Percentiles rank a stretch among this genome's conserved stretches.
These are phyloP conservation scores for Nothomitra cinnamomea DNA, from an alignment of 2,329 filamentous ascomycete genomes.

Conservation along the genomic window DNA sequence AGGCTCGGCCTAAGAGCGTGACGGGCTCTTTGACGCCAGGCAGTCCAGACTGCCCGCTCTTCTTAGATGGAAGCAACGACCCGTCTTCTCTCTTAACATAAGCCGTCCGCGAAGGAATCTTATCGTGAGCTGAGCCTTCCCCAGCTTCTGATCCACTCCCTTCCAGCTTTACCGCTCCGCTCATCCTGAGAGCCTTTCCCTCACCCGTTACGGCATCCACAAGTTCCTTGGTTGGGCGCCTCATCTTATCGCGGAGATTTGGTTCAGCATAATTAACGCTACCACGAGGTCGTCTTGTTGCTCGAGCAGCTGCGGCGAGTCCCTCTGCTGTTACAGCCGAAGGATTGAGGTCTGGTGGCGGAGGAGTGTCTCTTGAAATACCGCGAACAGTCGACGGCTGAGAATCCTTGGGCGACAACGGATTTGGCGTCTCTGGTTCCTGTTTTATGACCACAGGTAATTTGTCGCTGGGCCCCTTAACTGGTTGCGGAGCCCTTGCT, in stretches of 20 bases:
- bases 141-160: neutral
- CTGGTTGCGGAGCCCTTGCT: neutral
- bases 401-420: slow-evolving; percentile 10
- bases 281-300: slow-evolving; percentile 47
- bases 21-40: neutral
- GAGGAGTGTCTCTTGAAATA: slow-evolving; percentile 13
- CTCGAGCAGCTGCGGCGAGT: slow-evolving; percentile 37
- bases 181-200: slow-evolving; percentile 12
- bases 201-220: slow-evolving; percentile 58
- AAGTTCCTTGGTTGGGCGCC: slow-evolving; percentile 58
- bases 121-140: neutral
- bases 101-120: neutral
- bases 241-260: slow-evolving; percentile 69
- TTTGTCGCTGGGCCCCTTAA: neutral
- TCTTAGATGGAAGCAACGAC: neutral
- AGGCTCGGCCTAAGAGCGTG: neutral
- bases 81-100: neutral
- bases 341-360: slow-evolving; percentile 12
- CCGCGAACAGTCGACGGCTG: slow-evolving; percentile 9
- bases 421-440: slow-evolving; percentile 9
- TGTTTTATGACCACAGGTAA: neutral
- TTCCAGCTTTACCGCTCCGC: neutral
- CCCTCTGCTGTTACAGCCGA: slow-evolving; percentile 16
- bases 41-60: neutral
- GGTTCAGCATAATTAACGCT: slow-evolving; percentile 70